These are phyloP conservation scores for Casuarina equisetifolia DNA, from an alignment of 306 rosid species.

Conservation along the genomic window DNA sequence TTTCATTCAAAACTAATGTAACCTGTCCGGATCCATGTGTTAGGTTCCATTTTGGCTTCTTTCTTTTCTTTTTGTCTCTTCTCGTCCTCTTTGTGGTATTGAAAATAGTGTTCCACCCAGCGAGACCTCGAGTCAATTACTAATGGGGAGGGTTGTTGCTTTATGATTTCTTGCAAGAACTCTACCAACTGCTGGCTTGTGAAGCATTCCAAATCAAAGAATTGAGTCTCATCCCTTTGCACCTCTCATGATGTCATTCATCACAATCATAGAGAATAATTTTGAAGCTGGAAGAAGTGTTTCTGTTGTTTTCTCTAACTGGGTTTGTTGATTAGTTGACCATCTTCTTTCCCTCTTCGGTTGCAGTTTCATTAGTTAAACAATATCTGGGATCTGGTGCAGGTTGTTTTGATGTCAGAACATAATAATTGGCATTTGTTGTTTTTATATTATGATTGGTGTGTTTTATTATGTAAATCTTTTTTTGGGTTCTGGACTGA, in stretches of 20 bases:
- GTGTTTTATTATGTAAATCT: conserved; percentile 15
- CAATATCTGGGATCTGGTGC: conserved; percentile 2
- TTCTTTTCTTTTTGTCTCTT: conserved; percentile 1
- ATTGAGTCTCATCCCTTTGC: conserved; percentile 37
- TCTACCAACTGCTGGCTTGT: conserved; percentile 69
- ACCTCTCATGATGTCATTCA: conserved; percentile 16
- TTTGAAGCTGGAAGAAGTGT: conserved; percentile 21
- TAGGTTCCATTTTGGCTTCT: neutral
- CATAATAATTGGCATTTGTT: neutral
- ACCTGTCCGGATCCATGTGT: neutral
- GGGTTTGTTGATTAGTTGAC: conserved; percentile 4
- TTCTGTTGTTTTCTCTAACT: conserved; percentile 9
- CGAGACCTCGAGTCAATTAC: conserved; percentile 61
- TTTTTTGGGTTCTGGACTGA: conserved; percentile 22
- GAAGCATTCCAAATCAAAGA: conserved; percentile 65
- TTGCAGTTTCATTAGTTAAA: conserved; percentile 16
- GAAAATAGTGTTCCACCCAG: conserved; percentile 19
- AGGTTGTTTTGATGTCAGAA: neutral
- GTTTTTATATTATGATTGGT: conserved; percentile 4
- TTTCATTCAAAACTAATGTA: neutral
- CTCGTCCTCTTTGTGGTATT: neutral
- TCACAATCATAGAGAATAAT: conserved; percentile 12
- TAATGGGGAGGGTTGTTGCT: conserved; percentile 67
- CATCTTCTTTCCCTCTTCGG: conserved; percentile 20
- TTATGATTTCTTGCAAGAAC: conserved; percentile 73